A percentile compares a stretch with the other conserved stretches of the same genome.
Conservation (phyloP, 768 basidiomycete species). For the Lyophyllum shimeji region DNA sequence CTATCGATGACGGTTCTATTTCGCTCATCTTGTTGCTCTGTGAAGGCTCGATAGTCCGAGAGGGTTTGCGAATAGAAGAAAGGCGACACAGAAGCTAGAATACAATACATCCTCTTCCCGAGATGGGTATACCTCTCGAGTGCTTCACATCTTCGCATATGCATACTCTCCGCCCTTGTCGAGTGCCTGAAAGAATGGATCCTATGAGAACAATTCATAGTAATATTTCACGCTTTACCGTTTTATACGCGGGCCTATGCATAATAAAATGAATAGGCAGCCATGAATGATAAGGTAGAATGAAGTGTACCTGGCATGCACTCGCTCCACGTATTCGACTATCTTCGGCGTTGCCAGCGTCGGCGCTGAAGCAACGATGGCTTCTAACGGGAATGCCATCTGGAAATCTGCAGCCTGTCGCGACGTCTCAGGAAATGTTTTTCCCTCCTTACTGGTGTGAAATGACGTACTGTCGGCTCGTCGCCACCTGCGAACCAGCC, state of each 20-base stretch:
- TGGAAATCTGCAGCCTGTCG: slow-evolving; percentile 25
- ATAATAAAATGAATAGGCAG: not conserved
- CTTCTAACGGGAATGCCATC: slow-evolving; percentile 27
- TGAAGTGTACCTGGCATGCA: slow-evolving; percentile 21
- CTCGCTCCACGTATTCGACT: slow-evolving; percentile 21
- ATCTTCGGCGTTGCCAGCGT: slow-evolving; percentile 19
- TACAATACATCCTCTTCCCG: not conserved
- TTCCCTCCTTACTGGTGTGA: not conserved
- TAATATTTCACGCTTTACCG: slow-evolving; percentile 1
- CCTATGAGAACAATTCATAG: not conserved
- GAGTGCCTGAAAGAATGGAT: slow-evolving; percentile 20
- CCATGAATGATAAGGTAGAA: not conserved
- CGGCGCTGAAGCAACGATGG: slow-evolving; percentile 15
- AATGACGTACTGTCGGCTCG: slow-evolving; percentile 16
- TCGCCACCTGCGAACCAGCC: slow-evolving; percentile 21
- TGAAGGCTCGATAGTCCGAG: too few species aligned
- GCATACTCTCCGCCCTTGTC: slow-evolving; percentile 33
- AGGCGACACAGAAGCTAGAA: not conserved
- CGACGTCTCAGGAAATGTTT: not conserved
- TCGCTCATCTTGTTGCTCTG: too few species aligned
- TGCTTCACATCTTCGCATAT: slow-evolving; percentile 18
- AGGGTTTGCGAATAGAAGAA: too few species aligned
- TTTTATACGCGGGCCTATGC: slow-evolving; percentile 15
- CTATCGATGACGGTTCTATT: too few species aligned
- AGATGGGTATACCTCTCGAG: not conserved